Base-by-base conservation (phyloP, 176 grass and related monocot genomes). In the Cocos nucifera region DNA sequence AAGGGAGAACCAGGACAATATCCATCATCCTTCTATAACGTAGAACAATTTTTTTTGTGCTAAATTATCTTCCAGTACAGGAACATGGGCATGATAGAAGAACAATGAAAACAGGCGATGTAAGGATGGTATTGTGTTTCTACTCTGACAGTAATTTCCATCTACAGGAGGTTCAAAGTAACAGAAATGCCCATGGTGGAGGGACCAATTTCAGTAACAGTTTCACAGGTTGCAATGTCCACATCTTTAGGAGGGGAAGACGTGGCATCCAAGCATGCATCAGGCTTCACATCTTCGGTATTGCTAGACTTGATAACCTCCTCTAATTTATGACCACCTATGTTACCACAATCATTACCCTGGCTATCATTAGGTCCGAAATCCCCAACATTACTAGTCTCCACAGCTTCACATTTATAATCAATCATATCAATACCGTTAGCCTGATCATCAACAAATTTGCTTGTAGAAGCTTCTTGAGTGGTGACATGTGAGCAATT, bases 211-310 rank as follows among this genome's bases (percentile, higher is more conserved):
- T 81, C 50, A 19, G 35, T 69, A 53, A 66, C 4, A 17, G 21
- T 25, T 70, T 57, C 28, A 70, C 78, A 53, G 62, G 55, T 81
- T 66, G 78, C 70, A 67, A 57, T 81, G 52, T 78, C 75, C 75
- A 44, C 29, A 78, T 58, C 57, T 63, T 58, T 66, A 75, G 62
- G 69, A 74, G 83, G 66, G 22, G 72, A 86, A 56, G 30, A 83
- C 35, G 71, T 57, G 9, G 83, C 74, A 63, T 74, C 48, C n/a
- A 64, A 51, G 59, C 44, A 49, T 66, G 78, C 61, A 63, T 78
- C 78, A 21, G 70, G 78, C 51, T 78, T 82, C 61, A 67, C 78
- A 50, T 66, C 75, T 68, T 79, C 76, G 69, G 57, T 52, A 72
- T 85, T 82, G 26, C 66, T 26, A 75, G 53, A 54, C 23, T 77